Evolutionary conservation across 345 rosid genomes (phyloP), one percentile per base, ranked within the genome.

Genomic region (Mangifera indica): DNA sequence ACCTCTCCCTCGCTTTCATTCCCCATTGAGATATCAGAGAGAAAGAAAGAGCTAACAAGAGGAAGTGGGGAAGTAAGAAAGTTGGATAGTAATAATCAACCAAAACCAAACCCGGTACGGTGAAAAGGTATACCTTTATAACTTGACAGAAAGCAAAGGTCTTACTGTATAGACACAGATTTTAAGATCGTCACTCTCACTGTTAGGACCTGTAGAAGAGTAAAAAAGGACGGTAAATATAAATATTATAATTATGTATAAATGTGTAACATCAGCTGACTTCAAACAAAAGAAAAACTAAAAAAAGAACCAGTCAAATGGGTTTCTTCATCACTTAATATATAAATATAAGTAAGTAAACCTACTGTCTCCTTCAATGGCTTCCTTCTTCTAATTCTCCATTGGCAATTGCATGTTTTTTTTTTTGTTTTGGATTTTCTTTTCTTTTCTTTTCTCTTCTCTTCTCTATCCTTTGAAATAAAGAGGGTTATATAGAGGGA

Each of bases 161-260:
- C 67, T 62, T 37, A 3, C 57, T 25, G 40, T 55, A 22, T 34
- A 32, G 56, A 54, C 17, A 57, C 34, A 60, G 55, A 3, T 34
- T 51, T 13, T 15, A 22, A 73, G 64, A 72, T 57, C 76, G 65
- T 68, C 21, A 63, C 60, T 12, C 51, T 20, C 20, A 20, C 24
- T 44, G 60, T 76, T 66, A 78, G 80, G 76, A 76, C 74, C 79
- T 76, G 78, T 52, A 49, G 59, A 63, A 57, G 67, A 37, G 72
- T 21, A 53, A 73, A 74, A 53, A 73, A 74, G 53, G 72, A 73
- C 76, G 59, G 40, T 46, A 69, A 60, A 17, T 24, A 69, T 22
- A 53, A 53, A 11, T 68, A 69, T 15, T 44, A 46, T 56, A 45
- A 49, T 53, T 40, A 72, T 45, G 22, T 37, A 13, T 32, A 46